These are phyloP conservation scores for Cytospora schulzeri DNA, from an alignment of 2,329 filamentous ascomycete genomes.

Conservation along the genomic window DNA sequence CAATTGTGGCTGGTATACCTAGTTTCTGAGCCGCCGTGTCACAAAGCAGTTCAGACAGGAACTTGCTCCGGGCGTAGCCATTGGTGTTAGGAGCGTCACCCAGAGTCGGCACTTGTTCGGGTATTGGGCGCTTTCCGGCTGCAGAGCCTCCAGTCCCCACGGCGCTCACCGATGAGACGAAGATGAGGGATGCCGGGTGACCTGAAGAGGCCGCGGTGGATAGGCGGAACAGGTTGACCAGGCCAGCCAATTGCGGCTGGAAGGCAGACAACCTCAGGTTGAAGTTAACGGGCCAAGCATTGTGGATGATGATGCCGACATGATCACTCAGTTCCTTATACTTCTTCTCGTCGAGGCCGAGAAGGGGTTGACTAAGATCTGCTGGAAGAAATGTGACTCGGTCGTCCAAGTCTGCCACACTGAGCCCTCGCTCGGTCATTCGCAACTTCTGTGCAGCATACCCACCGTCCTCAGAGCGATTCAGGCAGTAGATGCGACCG, in stretches of 20 bases:
- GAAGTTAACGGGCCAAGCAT: slow-evolving; percentile 60
- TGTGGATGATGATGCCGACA: slow-evolving; percentile 50
- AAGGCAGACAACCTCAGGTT: slow-evolving; percentile 54
- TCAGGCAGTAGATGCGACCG: slow-evolving; percentile 3
- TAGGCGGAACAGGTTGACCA: slow-evolving; percentile 44
- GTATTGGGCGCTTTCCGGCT: background rate
- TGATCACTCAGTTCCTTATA: slow-evolving; percentile 36
- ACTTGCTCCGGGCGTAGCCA: slow-evolving; percentile 42
- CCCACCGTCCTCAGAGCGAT: slow-evolving; percentile 11
- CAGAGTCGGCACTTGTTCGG: slow-evolving; percentile 32
- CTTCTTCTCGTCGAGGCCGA: slow-evolving; percentile 40
- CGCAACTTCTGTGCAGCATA: slow-evolving; percentile 1
- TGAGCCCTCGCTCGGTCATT: slow-evolving; percentile 5
- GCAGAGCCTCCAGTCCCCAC: slow-evolving; percentile 36
- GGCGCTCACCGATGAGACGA: slow-evolving; percentile 53
- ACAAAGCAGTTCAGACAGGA: slow-evolving; percentile 40
- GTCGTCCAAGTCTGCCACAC: slow-evolving; percentile 1
- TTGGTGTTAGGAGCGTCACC: slow-evolving; percentile 32
- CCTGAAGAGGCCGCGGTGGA: slow-evolving; percentile 34
- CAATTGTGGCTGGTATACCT: slow-evolving; percentile 34
- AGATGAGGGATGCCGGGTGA: slow-evolving; percentile 42
- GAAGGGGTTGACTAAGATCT: slow-evolving; percentile 37
- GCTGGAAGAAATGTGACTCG: slow-evolving; percentile 32
- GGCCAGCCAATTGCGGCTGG: slow-evolving; percentile 45
- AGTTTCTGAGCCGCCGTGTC: slow-evolving; percentile 34